phyloP scores from a whole-genome alignment of 2,329 filamentous ascomycete species.

The Aureobasidium sp. region DNA sequence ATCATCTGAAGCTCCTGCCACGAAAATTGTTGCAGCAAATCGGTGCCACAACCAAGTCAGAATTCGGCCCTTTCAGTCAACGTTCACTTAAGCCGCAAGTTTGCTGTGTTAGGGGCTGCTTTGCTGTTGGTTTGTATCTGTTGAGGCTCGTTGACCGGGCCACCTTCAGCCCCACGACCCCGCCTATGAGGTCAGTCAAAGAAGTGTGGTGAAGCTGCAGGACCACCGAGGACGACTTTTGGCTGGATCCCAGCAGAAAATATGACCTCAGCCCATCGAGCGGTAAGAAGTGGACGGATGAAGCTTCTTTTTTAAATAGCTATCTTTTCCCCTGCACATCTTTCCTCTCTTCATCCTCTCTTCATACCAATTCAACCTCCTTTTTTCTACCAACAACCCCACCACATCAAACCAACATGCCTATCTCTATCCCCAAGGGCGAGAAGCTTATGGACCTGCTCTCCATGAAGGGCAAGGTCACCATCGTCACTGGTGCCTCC shows the following conservation, averaged over 20 bases:
- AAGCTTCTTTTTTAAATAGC: conserved; percentile 6
- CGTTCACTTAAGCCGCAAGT: neutral
- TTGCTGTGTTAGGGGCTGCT: neutral
- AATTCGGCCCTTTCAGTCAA: conserved; percentile 4
- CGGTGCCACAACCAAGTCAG: neutral
- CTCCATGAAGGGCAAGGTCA: conserved; percentile 48
- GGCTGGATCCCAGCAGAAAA: neutral
- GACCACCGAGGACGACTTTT: neutral
- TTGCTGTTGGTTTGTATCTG: conserved; percentile 5
- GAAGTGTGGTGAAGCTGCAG: conserved; percentile 1
- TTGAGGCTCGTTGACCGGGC: conserved; percentile 13
- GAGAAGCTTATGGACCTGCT: conserved; percentile 51
- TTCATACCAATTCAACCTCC: conserved; percentile 5
- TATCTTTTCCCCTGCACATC: conserved; percentile 1
- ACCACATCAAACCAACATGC: conserved; percentile 17
- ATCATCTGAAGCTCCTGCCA: neutral
- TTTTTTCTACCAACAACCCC: conserved; percentile 10
- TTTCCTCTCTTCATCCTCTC: conserved; percentile 5
- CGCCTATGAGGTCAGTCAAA: conserved; percentile 13
- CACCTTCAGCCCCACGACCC: conserved; percentile 13
- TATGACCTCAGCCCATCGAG: conserved; percentile 13
- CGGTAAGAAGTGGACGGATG: neutral
- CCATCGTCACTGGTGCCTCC: conserved; percentile 47
- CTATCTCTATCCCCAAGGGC: conserved; percentile 37
- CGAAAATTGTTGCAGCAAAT: neutral